Conservation (phyloP, 2,329 filamentous ascomycete species). For the Samsoniella hepiali region DNA sequence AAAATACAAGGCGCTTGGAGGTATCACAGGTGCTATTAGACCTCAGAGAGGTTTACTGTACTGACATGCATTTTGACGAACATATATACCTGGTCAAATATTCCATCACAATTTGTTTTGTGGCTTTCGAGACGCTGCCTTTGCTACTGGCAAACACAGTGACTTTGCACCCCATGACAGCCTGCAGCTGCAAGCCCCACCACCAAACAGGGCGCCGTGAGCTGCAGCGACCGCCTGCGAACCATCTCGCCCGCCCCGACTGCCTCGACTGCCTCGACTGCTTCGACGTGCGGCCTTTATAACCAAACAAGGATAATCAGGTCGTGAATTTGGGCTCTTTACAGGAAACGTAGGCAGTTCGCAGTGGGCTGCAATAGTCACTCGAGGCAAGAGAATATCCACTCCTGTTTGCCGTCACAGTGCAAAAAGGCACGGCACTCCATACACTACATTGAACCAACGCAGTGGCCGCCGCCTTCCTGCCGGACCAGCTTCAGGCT, state of each 20-base stretch:
- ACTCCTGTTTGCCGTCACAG: neutral
- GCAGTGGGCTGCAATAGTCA: neutral
- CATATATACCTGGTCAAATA: too few relatives aligned
- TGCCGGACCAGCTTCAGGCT: neutral
- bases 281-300: neutral
- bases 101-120: too few relatives aligned
- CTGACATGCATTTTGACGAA: too few relatives aligned
- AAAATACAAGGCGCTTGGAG: neutral
- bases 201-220: neutral
- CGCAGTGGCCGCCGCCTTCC: neutral
- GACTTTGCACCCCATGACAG: neutral
- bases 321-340: neutral
- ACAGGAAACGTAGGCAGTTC: neutral
- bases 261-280: neutral
- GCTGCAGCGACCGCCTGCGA: neutral
- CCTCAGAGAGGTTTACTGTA: too few relatives aligned
- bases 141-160: too few relatives aligned
- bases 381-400: neutral
- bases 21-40: too few relatives aligned
- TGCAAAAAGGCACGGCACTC: neutral
- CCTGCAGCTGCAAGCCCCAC: constrained; percentile 12
- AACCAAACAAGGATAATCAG: neutral
- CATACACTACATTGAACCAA: neutral
- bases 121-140: too few relatives aligned
- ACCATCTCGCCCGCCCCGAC: neutral